Conservation (phyloP, 2,329 filamentous ascomycete species). For the Colletotrichum sp. region DNA sequence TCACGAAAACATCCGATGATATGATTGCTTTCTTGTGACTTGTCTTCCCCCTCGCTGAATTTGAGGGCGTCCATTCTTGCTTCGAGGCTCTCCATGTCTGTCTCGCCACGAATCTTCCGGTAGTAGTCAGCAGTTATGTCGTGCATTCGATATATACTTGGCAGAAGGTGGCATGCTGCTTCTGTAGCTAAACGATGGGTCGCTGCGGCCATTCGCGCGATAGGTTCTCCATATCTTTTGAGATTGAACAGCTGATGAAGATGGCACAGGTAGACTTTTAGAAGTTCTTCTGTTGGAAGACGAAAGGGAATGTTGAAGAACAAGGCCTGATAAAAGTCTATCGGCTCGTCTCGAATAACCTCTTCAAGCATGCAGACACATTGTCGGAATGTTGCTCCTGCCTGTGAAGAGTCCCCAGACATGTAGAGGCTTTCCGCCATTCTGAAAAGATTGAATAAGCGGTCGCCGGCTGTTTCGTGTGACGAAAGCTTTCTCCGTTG, state of each 20-base stretch:
- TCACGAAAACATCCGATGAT: no score
- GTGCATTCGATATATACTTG: neutral
- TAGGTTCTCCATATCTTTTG: neutral
- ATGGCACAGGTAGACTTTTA: neutral
- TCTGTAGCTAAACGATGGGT: neutral
- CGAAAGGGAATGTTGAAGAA: neutral
- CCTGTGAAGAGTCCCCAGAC: neutral
- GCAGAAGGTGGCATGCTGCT: neutral
- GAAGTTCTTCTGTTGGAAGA: neutral
- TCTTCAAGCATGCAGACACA: neutral
- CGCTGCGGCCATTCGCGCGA: neutral
- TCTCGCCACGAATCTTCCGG: neutral
- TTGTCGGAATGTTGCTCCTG: neutral
- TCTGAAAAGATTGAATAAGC: neutral
- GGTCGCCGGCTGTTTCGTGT: neutral
- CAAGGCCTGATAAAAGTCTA: neutral
- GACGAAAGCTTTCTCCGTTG: neutral
- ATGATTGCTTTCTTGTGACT: neutral
- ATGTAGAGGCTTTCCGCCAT: neutral
- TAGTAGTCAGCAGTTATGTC: neutral
- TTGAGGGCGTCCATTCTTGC: neutral
- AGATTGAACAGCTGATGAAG: neutral
- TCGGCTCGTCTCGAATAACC: neutral
- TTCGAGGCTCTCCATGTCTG: neutral
- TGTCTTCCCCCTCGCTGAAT: neutral